Percentiles rank a stretch among this genome's conserved stretches.
Evolutionary conservation across 257 asterid species (phyloP).

Genomic region (Petrea volubilis): DNA sequence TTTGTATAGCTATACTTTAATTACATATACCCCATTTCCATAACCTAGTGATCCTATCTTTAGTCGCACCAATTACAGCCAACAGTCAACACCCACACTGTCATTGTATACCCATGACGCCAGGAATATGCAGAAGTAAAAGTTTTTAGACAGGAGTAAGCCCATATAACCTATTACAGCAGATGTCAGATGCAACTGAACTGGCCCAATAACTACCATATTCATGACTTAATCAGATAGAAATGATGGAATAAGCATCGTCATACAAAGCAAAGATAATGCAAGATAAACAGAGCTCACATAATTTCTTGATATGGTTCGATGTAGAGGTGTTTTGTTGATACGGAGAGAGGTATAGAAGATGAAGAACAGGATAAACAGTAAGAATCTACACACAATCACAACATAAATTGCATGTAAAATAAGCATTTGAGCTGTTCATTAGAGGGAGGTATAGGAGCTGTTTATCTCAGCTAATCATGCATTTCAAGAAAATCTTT

Average conservation of each 20-base stretch:
- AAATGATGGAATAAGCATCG: not conserved
- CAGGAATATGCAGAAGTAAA: conserved; percentile 1
- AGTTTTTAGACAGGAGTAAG: not conserved
- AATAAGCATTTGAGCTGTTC: conserved; percentile 9
- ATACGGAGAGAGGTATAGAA: conserved; percentile 5
- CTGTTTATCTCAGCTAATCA: conserved; percentile 4
- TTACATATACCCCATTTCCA: conserved; percentile 1
- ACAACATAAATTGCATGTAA: conserved; percentile 6
- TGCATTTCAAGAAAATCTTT: conserved; percentile 3
- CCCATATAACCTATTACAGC: not conserved
- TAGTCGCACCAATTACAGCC: not conserved
- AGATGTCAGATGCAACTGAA: not conserved
- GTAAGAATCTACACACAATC: not conserved
- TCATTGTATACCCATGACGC: conserved; percentile 6
- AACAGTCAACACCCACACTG: not conserved
- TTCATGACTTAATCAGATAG: conserved; percentile 4
- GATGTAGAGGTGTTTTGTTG: not conserved
- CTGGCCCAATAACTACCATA: conserved; percentile 14
- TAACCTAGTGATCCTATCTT: conserved; percentile 5
- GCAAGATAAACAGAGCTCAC: not conserved
- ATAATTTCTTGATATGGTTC: not conserved
- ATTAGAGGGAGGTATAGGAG: conserved; percentile 14
- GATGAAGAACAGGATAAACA: not conserved
- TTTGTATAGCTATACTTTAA: conserved; percentile 4
- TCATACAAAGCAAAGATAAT: conserved; percentile 9